Conservation (phyloP, 768 basidiomycete genomes). For the Kwoniella europaea region DNA sequence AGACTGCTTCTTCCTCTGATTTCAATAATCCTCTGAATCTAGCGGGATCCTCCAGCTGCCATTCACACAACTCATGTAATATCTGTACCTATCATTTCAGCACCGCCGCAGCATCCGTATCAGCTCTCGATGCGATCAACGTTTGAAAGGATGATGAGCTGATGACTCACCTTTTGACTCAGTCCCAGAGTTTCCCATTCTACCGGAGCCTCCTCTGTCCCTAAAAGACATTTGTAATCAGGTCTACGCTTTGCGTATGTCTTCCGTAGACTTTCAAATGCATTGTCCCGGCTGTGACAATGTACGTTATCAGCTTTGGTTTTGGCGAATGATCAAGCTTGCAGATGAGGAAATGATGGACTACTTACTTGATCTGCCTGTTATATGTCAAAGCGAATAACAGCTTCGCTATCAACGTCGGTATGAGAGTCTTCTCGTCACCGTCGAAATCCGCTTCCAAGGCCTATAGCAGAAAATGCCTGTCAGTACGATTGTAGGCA, state of each 20-base stretch:
- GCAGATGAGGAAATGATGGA: neutral
- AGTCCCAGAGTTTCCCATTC: conserved; percentile 54
- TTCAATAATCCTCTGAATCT: conserved; percentile 55
- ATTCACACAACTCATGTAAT: conserved; percentile 58
- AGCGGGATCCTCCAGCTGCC: conserved; percentile 55
- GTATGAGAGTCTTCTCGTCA: conserved; percentile 40
- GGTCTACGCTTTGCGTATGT: conserved; percentile 49
- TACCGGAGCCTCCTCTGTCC: conserved; percentile 45
- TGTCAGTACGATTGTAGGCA: too few species aligned
- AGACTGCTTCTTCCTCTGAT: conserved; percentile 50
- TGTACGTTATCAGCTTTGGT: neutral
- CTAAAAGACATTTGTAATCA: conserved; percentile 35
- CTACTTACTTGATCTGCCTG: conserved; percentile 52
- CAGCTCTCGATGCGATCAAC: too few species aligned
- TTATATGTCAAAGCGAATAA: conserved; percentile 57
- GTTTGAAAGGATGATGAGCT: neutral
- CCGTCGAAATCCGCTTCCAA: conserved; percentile 54
- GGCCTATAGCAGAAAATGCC: conserved; percentile 17
- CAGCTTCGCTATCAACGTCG: conserved; percentile 52
- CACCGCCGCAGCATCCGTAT: too few species aligned
- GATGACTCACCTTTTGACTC: conserved; percentile 43
- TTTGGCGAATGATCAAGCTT: too few species aligned
- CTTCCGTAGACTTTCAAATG: conserved; percentile 48
- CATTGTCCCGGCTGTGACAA: conserved; percentile 46
- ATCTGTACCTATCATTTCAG: conserved; percentile 44